Percentiles rank a stretch among this genome's conserved stretches.
phyloP scores from a whole-genome alignment of 2,329 filamentous ascomycete species.

The Claviceps paspali region DNA sequence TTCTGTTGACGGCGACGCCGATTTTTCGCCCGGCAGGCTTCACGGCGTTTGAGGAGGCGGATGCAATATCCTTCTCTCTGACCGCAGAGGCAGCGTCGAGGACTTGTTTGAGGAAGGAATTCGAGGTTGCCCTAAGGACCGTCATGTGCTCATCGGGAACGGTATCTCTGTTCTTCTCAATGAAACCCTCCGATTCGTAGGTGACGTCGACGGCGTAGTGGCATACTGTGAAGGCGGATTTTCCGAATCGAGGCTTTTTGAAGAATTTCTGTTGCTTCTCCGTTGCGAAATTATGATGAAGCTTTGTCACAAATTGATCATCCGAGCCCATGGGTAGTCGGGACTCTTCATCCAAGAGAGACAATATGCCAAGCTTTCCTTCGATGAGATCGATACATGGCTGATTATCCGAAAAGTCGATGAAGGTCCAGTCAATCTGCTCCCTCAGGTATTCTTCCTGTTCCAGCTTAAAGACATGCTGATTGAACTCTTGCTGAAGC shows the following conservation, averaged over 20 bases:
- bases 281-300: slow-evolving; percentile 80
- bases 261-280: slow-evolving; percentile 95
- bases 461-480: slow-evolving; percentile 97
- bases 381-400: slow-evolving; percentile 98
- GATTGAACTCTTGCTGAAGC: slow-evolving; percentile 96
- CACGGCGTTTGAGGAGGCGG: slow-evolving; percentile 52
- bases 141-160: slow-evolving; percentile 98
- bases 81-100: slow-evolving; percentile 74
- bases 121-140: slow-evolving; percentile 69
- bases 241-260: slow-evolving; percentile 96
- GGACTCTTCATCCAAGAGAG: slow-evolving; percentile 89
- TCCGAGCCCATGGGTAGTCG: slow-evolving; percentile 93
- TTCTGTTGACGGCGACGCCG: slow-evolving; percentile 83
- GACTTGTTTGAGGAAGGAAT: slow-evolving; percentile 71
- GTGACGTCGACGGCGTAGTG: slow-evolving; percentile 97
- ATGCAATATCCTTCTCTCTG: slow-evolving; percentile 70
- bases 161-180: slow-evolving; percentile 98
- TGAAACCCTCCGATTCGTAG: slow-evolving; percentile 97
- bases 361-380: slow-evolving; percentile 85
- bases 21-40: slow-evolving; percentile 76
- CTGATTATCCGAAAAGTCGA: slow-evolving; percentile 98
- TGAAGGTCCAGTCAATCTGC: slow-evolving; percentile 98
- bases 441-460: slow-evolving; percentile 95
- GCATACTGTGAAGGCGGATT: slow-evolving; percentile 93
- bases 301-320: slow-evolving; percentile 89